Evolutionary conservation across 768 basidiomycete genomes (phyloP), one percentile per base, ranked within the genome.

Genomic region (Clitopilus hobsonii): DNA sequence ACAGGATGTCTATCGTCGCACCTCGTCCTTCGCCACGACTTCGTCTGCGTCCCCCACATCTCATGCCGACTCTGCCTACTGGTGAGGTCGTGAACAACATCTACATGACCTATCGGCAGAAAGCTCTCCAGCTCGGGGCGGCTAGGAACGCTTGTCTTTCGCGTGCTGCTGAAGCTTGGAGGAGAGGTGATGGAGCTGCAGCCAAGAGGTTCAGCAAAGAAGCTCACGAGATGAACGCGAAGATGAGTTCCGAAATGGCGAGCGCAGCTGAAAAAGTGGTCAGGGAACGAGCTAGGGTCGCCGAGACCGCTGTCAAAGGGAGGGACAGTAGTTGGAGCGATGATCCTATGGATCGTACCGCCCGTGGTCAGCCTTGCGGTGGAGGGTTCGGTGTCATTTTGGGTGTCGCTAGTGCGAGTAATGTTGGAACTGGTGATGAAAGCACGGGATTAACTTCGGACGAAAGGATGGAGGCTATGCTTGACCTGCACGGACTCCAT

Each of bases 151-250:
- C 93, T 14, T 97, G 92, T 68, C 78, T 99, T 24, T 92, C 92
- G 1, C 84, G 94, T 41, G 97, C 97, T 11, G 96, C 97, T 2
- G 94, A 97, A 63, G 94, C 95, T 2, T 99, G 94, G 91, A 80
- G 92, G 53, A 81, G 93, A 1, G 95, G 96, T 1, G 97, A 99
- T 61, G 96, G 96, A 2, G 94, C 95, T 0, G 89, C 91, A 0
- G 97, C 97, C 30, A 97, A 98, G 71, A 78, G 93, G 48, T 98
- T 96, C 73, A 91, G 89, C 58, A 77, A 91, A 38, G 95, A 98
- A 65, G 97, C 94, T 1, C 91, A 96, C 62, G 93, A 96, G 38
- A 73, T 97, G 56, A 98, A 98, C 63, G 84, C 83, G 38, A 90
- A 91, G 70, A 97, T 99, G 92, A 77, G 83, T 38, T 74, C 71